A percentile compares a stretch with the other conserved stretches of the same genome.
phyloP scores from a whole-genome alignment of 2,329 filamentous ascomycete species.

The Neurospora sp. region DNA sequence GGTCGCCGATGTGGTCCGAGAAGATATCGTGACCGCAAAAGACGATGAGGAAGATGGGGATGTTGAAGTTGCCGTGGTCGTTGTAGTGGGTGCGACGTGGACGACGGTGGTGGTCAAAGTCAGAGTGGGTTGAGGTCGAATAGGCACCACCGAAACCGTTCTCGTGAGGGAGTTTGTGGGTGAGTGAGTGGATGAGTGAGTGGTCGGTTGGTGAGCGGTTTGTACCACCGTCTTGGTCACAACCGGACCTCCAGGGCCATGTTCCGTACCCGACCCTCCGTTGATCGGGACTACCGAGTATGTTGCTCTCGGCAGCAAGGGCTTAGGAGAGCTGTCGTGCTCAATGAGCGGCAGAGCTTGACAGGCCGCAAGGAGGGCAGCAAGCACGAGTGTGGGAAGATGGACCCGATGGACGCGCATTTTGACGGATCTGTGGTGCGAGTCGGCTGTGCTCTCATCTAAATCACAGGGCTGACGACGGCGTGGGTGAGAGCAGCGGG shows the following conservation, averaged over 20 bases:
- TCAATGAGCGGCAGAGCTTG: constrained; percentile 21
- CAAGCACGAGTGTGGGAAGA: constrained; percentile 19
- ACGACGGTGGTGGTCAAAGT: constrained; percentile 7
- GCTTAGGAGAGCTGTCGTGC: constrained; percentile 6
- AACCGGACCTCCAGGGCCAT: background rate
- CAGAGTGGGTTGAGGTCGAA: constrained; percentile 10
- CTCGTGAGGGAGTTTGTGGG: constrained; percentile 23
- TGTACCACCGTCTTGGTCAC: constrained; percentile 16
- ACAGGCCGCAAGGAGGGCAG: constrained; percentile 13
- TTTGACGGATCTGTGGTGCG: constrained; percentile 11
- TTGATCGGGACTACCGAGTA: constrained; percentile 31
- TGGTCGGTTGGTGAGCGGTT: constrained; percentile 21
- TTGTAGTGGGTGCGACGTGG: constrained; percentile 3
- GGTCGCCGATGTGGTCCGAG: constrained; percentile 2
- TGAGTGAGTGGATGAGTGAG: constrained; percentile 18
- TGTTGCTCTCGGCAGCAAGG: constrained; percentile 23
- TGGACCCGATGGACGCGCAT: constrained; percentile 21
- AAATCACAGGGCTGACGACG: background rate
- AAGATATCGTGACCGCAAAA: background rate
- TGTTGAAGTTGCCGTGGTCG: constrained; percentile 4
- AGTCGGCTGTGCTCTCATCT: background rate
- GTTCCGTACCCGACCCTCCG: constrained; percentile 17
- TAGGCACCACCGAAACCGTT: constrained; percentile 23
- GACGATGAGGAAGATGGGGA: constrained; percentile 3
- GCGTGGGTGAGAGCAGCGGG: background rate